A percentile compares a stretch with the other conserved stretches of the same genome.
Conservation (phyloP, 176 grass and related monocot species). For the Zea luxurians region DNA sequence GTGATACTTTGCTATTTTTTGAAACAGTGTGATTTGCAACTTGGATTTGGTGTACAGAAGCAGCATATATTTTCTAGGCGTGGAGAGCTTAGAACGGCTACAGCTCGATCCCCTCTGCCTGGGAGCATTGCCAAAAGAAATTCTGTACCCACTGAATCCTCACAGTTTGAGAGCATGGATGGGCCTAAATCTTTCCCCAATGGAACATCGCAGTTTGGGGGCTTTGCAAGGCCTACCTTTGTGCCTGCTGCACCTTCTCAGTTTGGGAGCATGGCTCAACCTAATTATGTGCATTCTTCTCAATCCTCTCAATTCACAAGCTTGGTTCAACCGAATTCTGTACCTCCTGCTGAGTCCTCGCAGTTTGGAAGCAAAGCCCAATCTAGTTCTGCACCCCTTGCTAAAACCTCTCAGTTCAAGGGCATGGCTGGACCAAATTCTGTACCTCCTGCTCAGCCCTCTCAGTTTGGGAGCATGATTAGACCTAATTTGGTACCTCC, state of each 20-base stretch:
- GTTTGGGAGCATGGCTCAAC: slow-evolving; percentile 28
- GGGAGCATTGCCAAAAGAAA: slow-evolving; percentile 41
- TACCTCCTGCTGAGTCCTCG: slow-evolving; percentile 32
- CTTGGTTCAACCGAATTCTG: slow-evolving; percentile 32
- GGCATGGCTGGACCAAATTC: slow-evolving; percentile 35
- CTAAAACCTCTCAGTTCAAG: slow-evolving; percentile 47
- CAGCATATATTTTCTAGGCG: slow-evolving; percentile 43
- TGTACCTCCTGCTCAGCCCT: background rate
- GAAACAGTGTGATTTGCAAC: slow-evolving; percentile 62
- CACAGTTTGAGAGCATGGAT: slow-evolving; percentile 43
- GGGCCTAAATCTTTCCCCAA: slow-evolving; percentile 31
- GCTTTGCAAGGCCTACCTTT: slow-evolving; percentile 37
- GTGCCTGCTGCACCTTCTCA: slow-evolving; percentile 31
- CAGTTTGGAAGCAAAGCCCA: slow-evolving; percentile 42
- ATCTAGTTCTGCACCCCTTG: slow-evolving; percentile 43
- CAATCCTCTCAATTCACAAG: slow-evolving; percentile 41
- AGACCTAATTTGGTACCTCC: slow-evolving; percentile 30
- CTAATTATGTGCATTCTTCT: slow-evolving; percentile 38
- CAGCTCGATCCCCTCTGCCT: slow-evolving; percentile 43
- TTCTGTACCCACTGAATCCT: slow-evolving; percentile 40
- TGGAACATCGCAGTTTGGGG: slow-evolving; percentile 38
- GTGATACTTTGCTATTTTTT: slow-evolving; percentile 27
- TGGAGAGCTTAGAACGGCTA: slow-evolving; percentile 39
- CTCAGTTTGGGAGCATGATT: slow-evolving; percentile 24
- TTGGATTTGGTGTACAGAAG: slow-evolving; percentile 55